Base-by-base conservation (phyloP, 2,329 filamentous ascomycete genomes). In the Alternaria consortialis region DNA sequence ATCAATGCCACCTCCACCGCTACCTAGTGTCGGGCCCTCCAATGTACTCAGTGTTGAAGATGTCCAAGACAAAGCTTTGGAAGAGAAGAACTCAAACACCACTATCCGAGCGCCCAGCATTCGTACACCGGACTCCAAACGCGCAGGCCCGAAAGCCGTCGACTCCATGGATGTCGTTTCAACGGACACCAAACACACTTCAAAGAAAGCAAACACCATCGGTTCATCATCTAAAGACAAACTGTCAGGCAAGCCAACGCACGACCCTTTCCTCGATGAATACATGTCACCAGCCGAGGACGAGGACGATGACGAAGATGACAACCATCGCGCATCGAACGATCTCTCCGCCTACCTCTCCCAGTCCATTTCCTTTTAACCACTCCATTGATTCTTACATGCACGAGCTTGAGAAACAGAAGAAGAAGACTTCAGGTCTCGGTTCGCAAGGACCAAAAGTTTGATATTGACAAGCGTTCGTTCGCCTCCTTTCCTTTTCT, bases 91-190 rank as follows among this genome's bases (percentile, higher is more conserved):
- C 1, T 72, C 68, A 3, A 73, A 74, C 44, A 73, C 69, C 8
- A 77, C 75, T 0, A 78, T 76, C 34, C 68, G 76, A 36, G 72
- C 74, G 7, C 67, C 69, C 0, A 73, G 67, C 47, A 66, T 71
- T 8, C 37, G 63, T 13, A 69, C 71, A 6, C 70, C 72, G 9
- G 64, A 72, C 12, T 70, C 71, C 23, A 64, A 70, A 43, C 67
- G 74, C 48, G 56, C 31, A 6, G 34, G 67, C 0, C 67, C 74
- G 0, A 64, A 66, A 53, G 56, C 66, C 6, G 36, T 74, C 5
- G 63, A 67, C 32, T 48, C 31, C 20, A 58, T 52, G 48, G 29
- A 53, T 15, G 34, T 53, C 1, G 48, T 57, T n/a, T 42, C 60
- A 55, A 44, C 47, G 8, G 34, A 25, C 31, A 23, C 36, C 13